Conservation (phyloP, 2,329 filamentous ascomycete genomes). For the Trichoderma guizhouense region DNA sequence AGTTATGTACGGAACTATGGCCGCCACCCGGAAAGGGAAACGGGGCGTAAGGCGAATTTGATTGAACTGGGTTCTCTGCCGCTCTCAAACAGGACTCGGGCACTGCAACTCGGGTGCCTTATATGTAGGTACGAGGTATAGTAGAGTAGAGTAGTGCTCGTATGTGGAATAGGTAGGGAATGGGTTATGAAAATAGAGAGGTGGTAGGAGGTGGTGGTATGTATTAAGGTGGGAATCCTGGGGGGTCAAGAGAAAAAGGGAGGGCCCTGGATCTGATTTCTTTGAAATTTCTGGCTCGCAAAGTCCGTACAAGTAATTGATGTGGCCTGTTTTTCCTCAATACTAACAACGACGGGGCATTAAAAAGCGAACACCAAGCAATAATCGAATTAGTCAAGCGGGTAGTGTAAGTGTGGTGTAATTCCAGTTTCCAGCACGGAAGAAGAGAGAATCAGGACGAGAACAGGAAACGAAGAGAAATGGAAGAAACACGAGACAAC, state of each 20-base stretch:
- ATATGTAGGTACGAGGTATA: background rate
- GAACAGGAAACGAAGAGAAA: background rate
- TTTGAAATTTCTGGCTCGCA: background rate
- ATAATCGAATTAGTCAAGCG: background rate
- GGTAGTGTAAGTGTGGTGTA: background rate
- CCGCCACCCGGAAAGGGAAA: background rate
- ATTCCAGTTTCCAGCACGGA: slow-evolving; percentile 2
- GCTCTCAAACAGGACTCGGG: background rate
- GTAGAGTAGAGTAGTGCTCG: background rate
- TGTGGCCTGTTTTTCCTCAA: background rate
- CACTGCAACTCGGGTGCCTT: background rate
- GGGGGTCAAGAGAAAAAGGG: background rate
- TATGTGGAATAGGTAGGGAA: background rate
- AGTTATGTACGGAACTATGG: background rate
- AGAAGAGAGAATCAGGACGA: background rate
- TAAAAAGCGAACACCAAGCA: background rate
- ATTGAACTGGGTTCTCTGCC: background rate
- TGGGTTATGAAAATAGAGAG: background rate
- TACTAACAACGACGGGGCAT: background rate
- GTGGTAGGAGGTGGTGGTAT: background rate
- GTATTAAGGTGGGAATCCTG: background rate
- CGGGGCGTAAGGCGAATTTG: background rate
- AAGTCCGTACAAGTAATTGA: background rate
- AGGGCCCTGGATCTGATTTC: background rate
- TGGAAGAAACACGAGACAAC: background rate